Percentiles rank a stretch among this genome's conserved stretches.
phyloP scores from a whole-genome alignment of 768 basidiomycete genomes.

The Sarcomyxa edulis region DNA sequence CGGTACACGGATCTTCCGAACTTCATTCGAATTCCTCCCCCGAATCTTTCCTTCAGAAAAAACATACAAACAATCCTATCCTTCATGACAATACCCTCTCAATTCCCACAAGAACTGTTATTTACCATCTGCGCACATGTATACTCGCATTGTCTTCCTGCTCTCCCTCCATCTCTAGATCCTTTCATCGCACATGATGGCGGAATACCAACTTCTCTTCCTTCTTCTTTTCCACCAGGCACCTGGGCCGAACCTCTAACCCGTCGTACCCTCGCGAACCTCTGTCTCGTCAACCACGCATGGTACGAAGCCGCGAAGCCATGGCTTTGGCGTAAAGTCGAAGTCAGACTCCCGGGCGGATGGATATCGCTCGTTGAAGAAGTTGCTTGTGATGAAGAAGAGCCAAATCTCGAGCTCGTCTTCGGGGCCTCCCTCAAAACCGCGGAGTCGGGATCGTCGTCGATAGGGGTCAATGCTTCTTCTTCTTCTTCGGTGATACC shows the following conservation, averaged over 20 bases:
- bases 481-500: constrained; percentile 25
- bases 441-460: too few species aligned
- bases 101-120: constrained; percentile 70
- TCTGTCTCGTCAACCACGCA: constrained; percentile 72
- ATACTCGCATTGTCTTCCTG: constrained; percentile 57
- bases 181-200: constrained; percentile 48
- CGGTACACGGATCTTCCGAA: too few species aligned
- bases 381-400: constrained; percentile 65
- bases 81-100: too few species aligned
- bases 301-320: constrained; percentile 85
- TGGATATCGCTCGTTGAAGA: constrained; percentile 83
- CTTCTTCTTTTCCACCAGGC: constrained; percentile 68
- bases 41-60: too few species aligned
- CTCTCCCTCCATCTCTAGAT: constrained; percentile 58
- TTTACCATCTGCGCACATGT: constrained; percentile 69
- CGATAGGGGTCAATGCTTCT: constrained; percentile 54
- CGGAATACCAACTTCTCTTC: constrained; percentile 55
- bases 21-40: too few species aligned
- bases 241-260: constrained; percentile 66
- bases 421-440: constrained; percentile 62
- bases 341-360: constrained; percentile 77
- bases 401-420: constrained; percentile 43
- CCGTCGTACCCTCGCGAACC: constrained; percentile 59
- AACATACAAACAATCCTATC: too few species aligned
- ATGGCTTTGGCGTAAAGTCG: constrained; percentile 81